Conservation (phyloP, 371 early-diverging fungal genomes). For the Saksenaea oblongispora region DNA sequence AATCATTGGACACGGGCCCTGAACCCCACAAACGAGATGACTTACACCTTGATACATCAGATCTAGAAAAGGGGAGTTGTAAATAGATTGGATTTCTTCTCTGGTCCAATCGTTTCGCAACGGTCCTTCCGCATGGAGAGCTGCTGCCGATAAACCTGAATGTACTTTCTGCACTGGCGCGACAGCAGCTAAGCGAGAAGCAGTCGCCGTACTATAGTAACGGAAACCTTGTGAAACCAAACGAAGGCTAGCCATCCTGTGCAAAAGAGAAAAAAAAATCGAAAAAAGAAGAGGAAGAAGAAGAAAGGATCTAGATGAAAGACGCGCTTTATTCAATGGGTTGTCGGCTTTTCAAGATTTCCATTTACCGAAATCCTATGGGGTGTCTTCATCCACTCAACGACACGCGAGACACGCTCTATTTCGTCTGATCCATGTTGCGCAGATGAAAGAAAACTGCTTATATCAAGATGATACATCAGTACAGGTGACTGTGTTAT, state of each 20-base stretch:
- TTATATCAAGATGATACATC: no score
- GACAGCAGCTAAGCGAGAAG: conserved; percentile 58
- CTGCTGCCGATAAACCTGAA: conserved; percentile 56
- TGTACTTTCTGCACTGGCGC: conserved; percentile 27
- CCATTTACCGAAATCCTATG: no score
- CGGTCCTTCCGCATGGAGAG: conserved; percentile 58
- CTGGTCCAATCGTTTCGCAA: conserved; percentile 76
- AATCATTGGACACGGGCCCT: not conserved
- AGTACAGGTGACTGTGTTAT: no score
- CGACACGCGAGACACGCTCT: no score
- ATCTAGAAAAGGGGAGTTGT: conserved; percentile 82
- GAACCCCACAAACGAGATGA: conserved; percentile 8
- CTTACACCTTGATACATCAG: conserved; percentile 77
- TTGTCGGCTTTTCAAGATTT: no score
- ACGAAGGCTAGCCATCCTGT: conserved; percentile 47
- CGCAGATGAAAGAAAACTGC: no score
- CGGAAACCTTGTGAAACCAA: conserved; percentile 39
- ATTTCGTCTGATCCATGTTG: no score
- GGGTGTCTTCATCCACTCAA: no score
- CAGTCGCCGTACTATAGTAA: conserved; percentile 49
- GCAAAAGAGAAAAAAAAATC: conserved; percentile 4
- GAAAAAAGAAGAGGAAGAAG: conserved; percentile 27
- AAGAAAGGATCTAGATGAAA: conserved; percentile 18
- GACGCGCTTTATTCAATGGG: no score
- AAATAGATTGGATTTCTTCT: conserved; percentile 77